These are phyloP conservation scores for Selenicereus undatus DNA, from an alignment of 148 eudicot species.

Conservation along the genomic window DNA sequence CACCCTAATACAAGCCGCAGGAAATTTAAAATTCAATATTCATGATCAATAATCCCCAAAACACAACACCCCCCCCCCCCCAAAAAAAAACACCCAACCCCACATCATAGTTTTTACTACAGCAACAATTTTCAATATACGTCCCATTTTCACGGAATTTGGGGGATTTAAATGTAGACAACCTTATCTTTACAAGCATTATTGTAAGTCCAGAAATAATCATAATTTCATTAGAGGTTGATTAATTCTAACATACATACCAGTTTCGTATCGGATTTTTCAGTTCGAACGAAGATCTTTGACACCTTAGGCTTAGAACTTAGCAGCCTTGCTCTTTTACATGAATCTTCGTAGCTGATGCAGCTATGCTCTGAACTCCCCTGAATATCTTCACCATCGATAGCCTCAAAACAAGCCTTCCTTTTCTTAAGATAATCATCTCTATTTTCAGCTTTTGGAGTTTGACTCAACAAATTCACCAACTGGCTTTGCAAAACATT, in stretches of 20 bases:
- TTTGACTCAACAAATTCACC: slow-evolving; percentile 12
- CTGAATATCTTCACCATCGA: slow-evolving; percentile 8
- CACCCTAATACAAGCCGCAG: slow-evolving; percentile 14
- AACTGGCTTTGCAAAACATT: slow-evolving; percentile 25
- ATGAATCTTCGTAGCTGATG: slow-evolving; percentile 25
- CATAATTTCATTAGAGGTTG: not conserved
- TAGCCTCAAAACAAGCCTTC: slow-evolving; percentile 9
- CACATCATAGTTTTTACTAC: too few species aligned
- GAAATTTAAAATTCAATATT: too few species aligned
- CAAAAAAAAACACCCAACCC: too few species aligned
- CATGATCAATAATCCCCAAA: too few species aligned
- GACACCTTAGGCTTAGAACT: slow-evolving; percentile 25
- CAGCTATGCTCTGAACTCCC: slow-evolving; percentile 26
- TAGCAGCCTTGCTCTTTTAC: slow-evolving; percentile 18
- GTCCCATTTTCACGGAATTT: too few species aligned
- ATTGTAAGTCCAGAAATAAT: not conserved
- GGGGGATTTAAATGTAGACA: too few species aligned
- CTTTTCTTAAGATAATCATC: slow-evolving; percentile 20
- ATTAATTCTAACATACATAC: slow-evolving; percentile 19
- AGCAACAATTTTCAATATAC: too few species aligned
- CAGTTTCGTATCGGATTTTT: slow-evolving; percentile 25
- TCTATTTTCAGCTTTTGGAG: slow-evolving; percentile 15
- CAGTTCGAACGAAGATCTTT: slow-evolving; percentile 22
- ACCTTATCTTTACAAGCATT: too few species aligned
- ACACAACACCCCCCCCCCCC: too few species aligned